Base-by-base conservation (phyloP, 495 filamentous ascomycete genomes). In the Penicillium coprophilum region DNA sequence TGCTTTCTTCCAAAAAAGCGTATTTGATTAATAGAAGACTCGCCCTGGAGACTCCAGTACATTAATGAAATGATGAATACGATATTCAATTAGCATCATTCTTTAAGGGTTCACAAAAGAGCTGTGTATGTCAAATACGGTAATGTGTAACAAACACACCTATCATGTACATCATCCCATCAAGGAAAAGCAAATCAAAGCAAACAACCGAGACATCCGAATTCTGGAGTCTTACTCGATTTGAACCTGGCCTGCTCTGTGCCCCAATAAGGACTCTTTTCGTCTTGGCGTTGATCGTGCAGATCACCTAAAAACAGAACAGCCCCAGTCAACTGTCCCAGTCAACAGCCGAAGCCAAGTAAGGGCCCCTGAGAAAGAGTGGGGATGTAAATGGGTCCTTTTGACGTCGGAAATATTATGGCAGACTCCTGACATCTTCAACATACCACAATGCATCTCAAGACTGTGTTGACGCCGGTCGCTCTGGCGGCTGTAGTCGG, bases 1-100 rank as follows among this genome's bases (percentile, higher is more conserved):
- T 41, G 79, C 80, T 20, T 98, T 97, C 64, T 97, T 98, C 62
- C 87, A 87, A 60, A 84, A 86, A 67, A 95, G 87, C 75, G 80
- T 97, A 9, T 85, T 84, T 71, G 85, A 86, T 17, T 71, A 65
- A 47, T 45, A 4, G 44, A 30, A 6, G 3, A 27, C 30, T 32
- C 2, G 15, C 9, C 13, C 27, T 40, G 34, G 11, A 39, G 15
- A 9, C 9, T 20, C 20, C 8, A 13, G 32, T n/a, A 13, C 5
- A 21, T 17, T 20, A 40, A 7, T 39, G 23, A 12, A 40, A 17
- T 28, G 1, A 38, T 15, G n/a, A 28, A 2, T 5, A 13, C 8
- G 34, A 38, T 38, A 15, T 9, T 15, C n/a, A 48, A 21, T 12
- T 38, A n/a, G 21, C 27, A 31, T 46, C 4, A 5, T 27, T 6